phyloP scores from a whole-genome alignment of 495 filamentous ascomycete genomes.

The Daldinia vernicosa region DNA sequence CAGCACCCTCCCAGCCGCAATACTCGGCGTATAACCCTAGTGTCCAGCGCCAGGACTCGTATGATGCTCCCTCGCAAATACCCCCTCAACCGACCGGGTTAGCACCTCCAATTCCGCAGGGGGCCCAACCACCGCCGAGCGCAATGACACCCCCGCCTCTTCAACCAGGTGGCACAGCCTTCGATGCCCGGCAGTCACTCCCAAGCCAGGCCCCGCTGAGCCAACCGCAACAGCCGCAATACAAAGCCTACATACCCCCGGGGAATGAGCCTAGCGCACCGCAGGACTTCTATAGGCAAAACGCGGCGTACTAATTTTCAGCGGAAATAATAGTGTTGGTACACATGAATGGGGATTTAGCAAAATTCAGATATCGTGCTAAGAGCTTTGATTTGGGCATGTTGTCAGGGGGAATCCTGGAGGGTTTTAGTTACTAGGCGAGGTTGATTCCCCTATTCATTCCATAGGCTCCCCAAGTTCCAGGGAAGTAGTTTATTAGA shows the following conservation, averaged over 20 bases:
- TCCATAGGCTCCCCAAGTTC: background rate
- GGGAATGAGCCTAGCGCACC: slow-evolving; percentile 48
- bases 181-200: slow-evolving; percentile 53
- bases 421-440: background rate
- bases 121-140: slow-evolving; percentile 53
- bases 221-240: slow-evolving; percentile 47
- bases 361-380: background rate
- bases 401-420: background rate
- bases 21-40: slow-evolving; percentile 55
- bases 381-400: background rate
- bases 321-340: background rate
- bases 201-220: slow-evolving; percentile 47
- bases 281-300: slow-evolving; percentile 51
- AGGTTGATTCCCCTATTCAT: background rate
- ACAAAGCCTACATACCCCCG: slow-evolving; percentile 53
- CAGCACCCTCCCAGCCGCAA: slow-evolving; percentile 48
- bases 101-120: slow-evolving; percentile 55
- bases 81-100: slow-evolving; percentile 54
- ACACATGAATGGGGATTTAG: background rate
- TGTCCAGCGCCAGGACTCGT: slow-evolving; percentile 50
- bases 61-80: slow-evolving; percentile 38
- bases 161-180: slow-evolving; percentile 51
- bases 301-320: slow-evolving; percentile 38
- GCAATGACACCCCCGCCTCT: slow-evolving; percentile 54
- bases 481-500: background rate